phyloP scores from a whole-genome alignment of 306 rosid species.

The Trichosanthes truncata region DNA sequence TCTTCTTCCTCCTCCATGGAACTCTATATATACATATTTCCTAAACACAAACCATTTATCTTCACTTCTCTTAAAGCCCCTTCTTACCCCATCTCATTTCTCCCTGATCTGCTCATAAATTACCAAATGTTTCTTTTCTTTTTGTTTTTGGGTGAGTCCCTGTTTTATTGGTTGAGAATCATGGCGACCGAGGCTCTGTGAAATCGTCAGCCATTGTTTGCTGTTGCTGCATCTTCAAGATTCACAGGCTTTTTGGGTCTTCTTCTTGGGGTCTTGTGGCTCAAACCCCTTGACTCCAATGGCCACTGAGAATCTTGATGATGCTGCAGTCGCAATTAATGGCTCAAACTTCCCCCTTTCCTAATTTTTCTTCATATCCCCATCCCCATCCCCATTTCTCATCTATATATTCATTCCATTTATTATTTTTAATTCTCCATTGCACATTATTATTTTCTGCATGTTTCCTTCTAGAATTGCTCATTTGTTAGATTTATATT shows the following conservation, averaged over 20 bases:
- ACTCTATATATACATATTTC: conserved; percentile 10
- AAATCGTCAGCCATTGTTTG: conserved; percentile 39
- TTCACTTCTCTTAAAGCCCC: background rate
- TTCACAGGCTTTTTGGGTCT: conserved; percentile 37
- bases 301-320: conserved; percentile 79
- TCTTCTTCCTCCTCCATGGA: background rate
- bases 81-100: background rate
- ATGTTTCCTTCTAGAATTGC: background rate
- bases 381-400: no score
- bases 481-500: background rate
- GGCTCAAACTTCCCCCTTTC: conserved; percentile 5
- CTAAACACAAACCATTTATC: background rate
- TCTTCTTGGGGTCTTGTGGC: background rate
- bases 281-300: background rate
- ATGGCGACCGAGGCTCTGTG: conserved; percentile 3
- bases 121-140: background rate
- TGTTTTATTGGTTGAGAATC: background rate
- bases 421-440: background rate
- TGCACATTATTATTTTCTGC: background rate
- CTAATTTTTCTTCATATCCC: no score
- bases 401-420: background rate
- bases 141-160: background rate
- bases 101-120: background rate
- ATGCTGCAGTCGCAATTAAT: conserved; percentile 54
- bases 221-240: conserved; percentile 95